Base-by-base conservation (phyloP, 345 rosid genomes). In the Brassica incana region DNA sequence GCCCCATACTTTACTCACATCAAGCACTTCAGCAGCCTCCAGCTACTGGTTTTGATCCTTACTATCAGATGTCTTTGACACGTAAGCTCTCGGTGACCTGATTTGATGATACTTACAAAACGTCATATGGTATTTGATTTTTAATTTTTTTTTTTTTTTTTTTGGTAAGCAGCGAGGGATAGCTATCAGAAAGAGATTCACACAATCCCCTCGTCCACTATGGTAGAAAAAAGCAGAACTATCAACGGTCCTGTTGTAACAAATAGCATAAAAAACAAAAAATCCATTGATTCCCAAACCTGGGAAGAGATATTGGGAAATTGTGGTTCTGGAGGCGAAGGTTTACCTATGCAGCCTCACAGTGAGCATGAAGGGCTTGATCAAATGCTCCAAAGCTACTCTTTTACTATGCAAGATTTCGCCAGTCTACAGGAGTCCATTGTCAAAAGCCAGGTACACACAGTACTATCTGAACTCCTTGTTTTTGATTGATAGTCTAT, bases 271-370 rank as follows among this genome's bases (percentile, higher is more conserved):
- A 85, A 36, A 45, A 84, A 84, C 77, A 87, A 48, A 35, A 85
- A 85, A 58, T 82, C 85, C 75, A 84, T 78, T 82, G 93, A 85
- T 64, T 80, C 87, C 48, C 82, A 87, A 48, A 82, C 88, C 50
- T 91, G 97, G 99, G 92, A 88, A 83, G 88, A 88, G 72, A 80
- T 81, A 69, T 66, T 88, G 56, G 87, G 81, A 77, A 87, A 82
- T 69, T 75, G 80, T 87, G 61, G 79, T 36, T 50, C 84, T 80
- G 89, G 87, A 43, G 78, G 45, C 79, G 90, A 87, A 83, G 76
- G 82, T 62, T 59, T 69, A 32, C 85, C 88, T 68, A 56, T 78
- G 83, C 87, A 78, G 35, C 78, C 85, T 14, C 85, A 81, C 84
- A 85, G 89, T 72, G 87, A 74, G 65, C 80, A 85, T 72, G 89